A percentile compares a stretch with the other conserved stretches of the same genome.
Evolutionary conservation across 345 rosid species (phyloP).

Genomic region (Citrus inodora): DNA sequence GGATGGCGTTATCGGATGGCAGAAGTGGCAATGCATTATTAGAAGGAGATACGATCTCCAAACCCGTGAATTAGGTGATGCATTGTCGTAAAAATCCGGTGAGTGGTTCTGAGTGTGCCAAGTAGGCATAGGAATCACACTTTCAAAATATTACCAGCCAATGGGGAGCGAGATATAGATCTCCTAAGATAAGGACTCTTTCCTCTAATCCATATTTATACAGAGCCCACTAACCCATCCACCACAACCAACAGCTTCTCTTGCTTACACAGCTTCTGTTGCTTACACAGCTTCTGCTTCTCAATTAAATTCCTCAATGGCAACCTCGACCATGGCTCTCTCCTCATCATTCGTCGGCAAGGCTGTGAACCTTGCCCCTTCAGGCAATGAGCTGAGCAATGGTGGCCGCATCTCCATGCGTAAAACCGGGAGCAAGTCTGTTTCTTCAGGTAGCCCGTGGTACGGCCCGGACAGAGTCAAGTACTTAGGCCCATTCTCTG

Average conservation of each 20-base stretch:
- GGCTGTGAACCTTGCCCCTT: conserved; percentile 44
- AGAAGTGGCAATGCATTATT: conserved; percentile 20
- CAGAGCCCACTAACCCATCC: conserved; percentile 1
- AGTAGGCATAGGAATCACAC: conserved; percentile 2
- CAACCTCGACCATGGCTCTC: conserved; percentile 53
- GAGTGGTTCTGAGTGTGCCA: too few species aligned
- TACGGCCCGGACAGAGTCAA: conserved; percentile 73
- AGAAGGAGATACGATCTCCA: not conserved
- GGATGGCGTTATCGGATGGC: conserved; percentile 16
- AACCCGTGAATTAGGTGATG: not conserved
- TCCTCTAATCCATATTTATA: conserved; percentile 6
- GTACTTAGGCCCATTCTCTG: conserved; percentile 74
- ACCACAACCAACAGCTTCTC: not conserved
- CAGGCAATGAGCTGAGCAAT: conserved; percentile 28
- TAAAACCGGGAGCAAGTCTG: conserved; percentile 28
- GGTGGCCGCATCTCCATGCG: conserved; percentile 50
- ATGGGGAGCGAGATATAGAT: too few species aligned
- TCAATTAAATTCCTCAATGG: conserved; percentile 23
- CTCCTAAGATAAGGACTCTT: too few species aligned
- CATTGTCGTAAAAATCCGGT: not conserved
- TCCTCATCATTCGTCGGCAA: conserved; percentile 52
- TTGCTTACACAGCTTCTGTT: not conserved
- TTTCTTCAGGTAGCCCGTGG: conserved; percentile 60
- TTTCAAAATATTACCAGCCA: too few species aligned
- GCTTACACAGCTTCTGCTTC: not conserved